Conservation (phyloP, 2,329 filamentous ascomycete species). For the Microdochium paspali region DNA sequence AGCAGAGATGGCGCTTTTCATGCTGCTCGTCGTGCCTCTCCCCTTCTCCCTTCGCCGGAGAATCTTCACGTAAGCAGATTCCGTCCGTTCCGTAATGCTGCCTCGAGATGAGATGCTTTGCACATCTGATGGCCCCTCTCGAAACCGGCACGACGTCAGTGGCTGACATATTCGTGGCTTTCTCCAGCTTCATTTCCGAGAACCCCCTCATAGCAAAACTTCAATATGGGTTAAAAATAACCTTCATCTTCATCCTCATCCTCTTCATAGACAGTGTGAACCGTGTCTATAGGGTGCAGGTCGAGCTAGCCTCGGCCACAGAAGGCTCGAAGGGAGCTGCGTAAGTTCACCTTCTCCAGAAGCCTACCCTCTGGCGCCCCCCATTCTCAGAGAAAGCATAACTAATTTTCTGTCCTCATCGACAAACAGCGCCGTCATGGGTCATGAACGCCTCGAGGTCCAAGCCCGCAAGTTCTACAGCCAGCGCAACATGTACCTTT, state of each 20-base stretch:
- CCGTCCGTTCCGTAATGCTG: not conserved
- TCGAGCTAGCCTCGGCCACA: constrained; percentile 68
- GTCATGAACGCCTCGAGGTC: constrained; percentile 93
- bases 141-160: no score
- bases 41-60: constrained; percentile 79
- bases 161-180: not conserved
- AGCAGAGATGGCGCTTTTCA: constrained; percentile 74
- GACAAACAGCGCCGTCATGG: constrained; percentile 52
- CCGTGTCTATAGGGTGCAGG: constrained; percentile 91
- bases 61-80: constrained; percentile 62
- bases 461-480: constrained; percentile 99
- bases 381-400: not conserved
- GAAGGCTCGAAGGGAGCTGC: constrained; percentile 43
- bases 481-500: constrained; percentile 99
- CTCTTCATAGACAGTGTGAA: constrained; percentile 95
- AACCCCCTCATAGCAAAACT: constrained; percentile 78
- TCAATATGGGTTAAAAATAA: constrained; percentile 98
- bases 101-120: no score
- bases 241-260: constrained; percentile 97
- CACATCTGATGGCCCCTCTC: no score
- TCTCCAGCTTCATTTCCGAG: constrained; percentile 77
- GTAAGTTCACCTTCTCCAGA: constrained; percentile 28
- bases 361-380: not conserved
- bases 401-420: constrained; percentile 10
- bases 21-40: constrained; percentile 74